phyloP scores from a whole-genome alignment of 2,329 filamentous ascomycete genomes.

The Pseudogymnoascus sp. region DNA sequence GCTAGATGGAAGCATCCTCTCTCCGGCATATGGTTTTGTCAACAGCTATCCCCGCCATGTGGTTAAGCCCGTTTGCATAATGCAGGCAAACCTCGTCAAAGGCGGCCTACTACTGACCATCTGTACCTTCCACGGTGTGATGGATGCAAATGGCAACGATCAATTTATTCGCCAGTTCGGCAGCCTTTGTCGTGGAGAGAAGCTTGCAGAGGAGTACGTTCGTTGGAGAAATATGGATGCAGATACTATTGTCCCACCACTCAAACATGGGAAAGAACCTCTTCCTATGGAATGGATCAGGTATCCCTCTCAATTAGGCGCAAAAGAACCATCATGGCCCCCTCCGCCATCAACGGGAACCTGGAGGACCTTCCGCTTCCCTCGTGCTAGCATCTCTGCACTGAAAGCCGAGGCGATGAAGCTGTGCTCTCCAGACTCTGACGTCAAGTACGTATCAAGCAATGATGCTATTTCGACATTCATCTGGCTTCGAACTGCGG shows the following conservation, averaged over 20 bases:
- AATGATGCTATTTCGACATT: constrained; percentile 6
- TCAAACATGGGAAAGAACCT: neutral
- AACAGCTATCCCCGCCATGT: neutral
- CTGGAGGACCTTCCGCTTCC: neutral
- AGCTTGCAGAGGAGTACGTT: neutral
- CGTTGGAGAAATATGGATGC: neutral
- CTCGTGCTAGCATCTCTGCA: neutral
- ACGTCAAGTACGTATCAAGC: neutral
- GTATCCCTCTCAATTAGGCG: neutral
- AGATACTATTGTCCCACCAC: neutral
- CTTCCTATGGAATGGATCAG: neutral
- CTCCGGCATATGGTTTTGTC: neutral
- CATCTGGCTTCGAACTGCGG: neutral
- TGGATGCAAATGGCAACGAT: constrained; percentile 3
- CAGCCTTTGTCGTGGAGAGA: neutral
- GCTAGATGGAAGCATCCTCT: neutral
- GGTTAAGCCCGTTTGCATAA: neutral
- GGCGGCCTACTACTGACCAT: neutral
- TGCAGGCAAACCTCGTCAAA: neutral
- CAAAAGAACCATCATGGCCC: neutral
- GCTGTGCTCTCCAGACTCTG: neutral
- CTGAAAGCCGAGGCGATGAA: neutral
- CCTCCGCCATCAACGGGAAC: neutral
- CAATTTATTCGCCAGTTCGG: neutral
- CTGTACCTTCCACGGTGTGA: neutral